Base-by-base conservation (phyloP, 352 stramenopile genomes). In the Globisporangium spinosum region DNA sequence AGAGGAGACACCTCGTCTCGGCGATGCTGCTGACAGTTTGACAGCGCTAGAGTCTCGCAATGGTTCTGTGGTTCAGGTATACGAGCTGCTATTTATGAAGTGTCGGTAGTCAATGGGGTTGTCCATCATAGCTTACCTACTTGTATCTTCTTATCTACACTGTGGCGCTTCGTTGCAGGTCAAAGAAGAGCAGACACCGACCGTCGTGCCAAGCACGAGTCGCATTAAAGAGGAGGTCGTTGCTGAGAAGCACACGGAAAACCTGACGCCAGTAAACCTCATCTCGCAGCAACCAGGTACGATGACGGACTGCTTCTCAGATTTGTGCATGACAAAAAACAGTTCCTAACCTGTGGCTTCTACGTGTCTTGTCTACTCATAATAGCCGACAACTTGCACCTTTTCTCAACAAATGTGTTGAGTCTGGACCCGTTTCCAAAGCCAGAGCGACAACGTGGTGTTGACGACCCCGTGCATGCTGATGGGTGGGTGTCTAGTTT, bases 401-500 rank as follows among this genome's bases (percentile, higher is more conserved):
- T 47, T 13, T 62, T 64, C 20, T 54, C 65, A 20, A 40, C 65
- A 17, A 70, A 66, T 23, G 58, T 70, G 17, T 10, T 70, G 65
- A 70, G 45, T 51, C 58, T 70, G 2, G 65, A 70, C 1, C 65
- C 47, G 15, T 32, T 66, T 3, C 12, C 58, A 5, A 66, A 58
- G 58, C 5, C 20, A 15, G 35, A 54, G 20, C 51, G 49, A 25
- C 23, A 58, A 17, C 17, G 67, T 43, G n/a, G 22, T n/a, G 27
- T 12, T 51, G 27, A 32, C 35, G 29, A 22, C 1, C 0, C 17
- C 32, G 17, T 35, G 15, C 10, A 22, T 47, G n/a, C 35, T 20
- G 34, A 12, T 22, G 47, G 58, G 12, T 83, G 77, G 77, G 75
- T 75, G 43, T 80, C 77, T 22, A 68, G 71, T 22, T 74, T 70